These are phyloP conservation scores for Pleurotus citrinopileatus DNA, from an alignment of 768 basidiomycete species.

Conservation along the genomic window DNA sequence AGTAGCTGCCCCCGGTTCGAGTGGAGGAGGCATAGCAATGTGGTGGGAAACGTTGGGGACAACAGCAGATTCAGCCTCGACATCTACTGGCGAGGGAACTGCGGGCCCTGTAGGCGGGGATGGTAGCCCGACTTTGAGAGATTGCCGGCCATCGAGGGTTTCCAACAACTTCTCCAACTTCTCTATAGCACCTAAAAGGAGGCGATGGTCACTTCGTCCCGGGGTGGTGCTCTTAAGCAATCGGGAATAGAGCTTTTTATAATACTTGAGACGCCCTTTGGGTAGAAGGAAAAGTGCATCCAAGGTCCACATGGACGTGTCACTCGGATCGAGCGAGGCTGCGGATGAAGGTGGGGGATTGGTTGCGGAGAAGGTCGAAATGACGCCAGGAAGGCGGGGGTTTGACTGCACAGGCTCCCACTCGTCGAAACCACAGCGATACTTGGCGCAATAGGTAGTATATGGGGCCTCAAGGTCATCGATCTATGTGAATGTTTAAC, in stretches of 20 bases:
- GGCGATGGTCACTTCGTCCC: constrained; percentile 81
- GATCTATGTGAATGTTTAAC: constrained; percentile 52
- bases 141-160: constrained; percentile 58
- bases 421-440: constrained; percentile 72
- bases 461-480: constrained; percentile 90
- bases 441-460: constrained; percentile 72
- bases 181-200: constrained; percentile 78
- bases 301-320: constrained; percentile 68
- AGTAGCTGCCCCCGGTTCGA: neutral
- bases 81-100: constrained; percentile 25
- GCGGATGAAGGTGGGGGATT: constrained; percentile 54
- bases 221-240: constrained; percentile 84
- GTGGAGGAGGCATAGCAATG: neutral
- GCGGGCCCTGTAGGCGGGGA: constrained; percentile 14
- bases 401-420: constrained; percentile 84
- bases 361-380: constrained; percentile 64
- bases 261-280: constrained; percentile 81
- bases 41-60: constrained; percentile 29
- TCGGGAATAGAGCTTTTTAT: constrained; percentile 84
- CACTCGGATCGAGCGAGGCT: constrained; percentile 28
- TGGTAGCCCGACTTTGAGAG: constrained; percentile 44
- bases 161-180: constrained; percentile 74
- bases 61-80: constrained; percentile 58
- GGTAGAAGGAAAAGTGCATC: constrained; percentile 89
- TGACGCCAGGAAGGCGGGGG: constrained; percentile 60